Base-by-base conservation (phyloP, 768 basidiomycete genomes). In the Cystofilobasidium capitatum region DNA sequence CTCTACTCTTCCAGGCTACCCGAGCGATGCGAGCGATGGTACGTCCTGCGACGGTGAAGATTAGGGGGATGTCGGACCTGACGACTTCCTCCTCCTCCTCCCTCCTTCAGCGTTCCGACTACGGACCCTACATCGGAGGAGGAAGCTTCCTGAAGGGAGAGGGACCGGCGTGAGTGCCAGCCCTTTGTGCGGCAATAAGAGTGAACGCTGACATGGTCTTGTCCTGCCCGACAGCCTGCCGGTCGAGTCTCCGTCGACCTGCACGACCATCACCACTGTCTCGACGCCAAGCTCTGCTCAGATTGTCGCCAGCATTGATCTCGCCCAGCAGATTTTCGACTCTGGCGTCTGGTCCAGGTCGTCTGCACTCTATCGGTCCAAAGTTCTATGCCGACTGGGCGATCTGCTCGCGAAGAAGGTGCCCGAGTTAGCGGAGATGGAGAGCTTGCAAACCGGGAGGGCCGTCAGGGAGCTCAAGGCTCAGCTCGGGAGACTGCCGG, bases 341-440 rank as follows among this genome's bases (percentile, higher is more conserved):
- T 83, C 84, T 1, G 89, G 88, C 2, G 74, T 82, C 42, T 91
- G 89, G 89, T 88, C 88, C 14, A 82, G 78, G 72, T 78, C 85
- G 4, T 76, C 87, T 7, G 75, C 81, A 1, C 72, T 83, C 0
- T 75, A 82, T 40, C 86, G 89, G 51, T 85, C 89, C 9, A 81
- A 79, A 68, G 81, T 86, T 22, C 80, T 91, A 8, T 81, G 83
- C 3, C 82, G 81, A 51, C 79, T 91, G 40, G 88, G 88, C 12
- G 79, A 83, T 12, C 74, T 80, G 7, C 79, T 91, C 12, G 85
- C 86, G 71, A 79, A 79, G 22, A 81, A 78, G 70, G 76, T 87
- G 22, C 80, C 82, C 0, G 81, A 84, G 31, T 74, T 89, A 16
- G 87, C 88, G 2, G 75, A 77, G 44, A 77, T 87, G 24, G 89